Conservation (phyloP, 75 land plant species). For the Pseudotsuga menziesii region DNA sequence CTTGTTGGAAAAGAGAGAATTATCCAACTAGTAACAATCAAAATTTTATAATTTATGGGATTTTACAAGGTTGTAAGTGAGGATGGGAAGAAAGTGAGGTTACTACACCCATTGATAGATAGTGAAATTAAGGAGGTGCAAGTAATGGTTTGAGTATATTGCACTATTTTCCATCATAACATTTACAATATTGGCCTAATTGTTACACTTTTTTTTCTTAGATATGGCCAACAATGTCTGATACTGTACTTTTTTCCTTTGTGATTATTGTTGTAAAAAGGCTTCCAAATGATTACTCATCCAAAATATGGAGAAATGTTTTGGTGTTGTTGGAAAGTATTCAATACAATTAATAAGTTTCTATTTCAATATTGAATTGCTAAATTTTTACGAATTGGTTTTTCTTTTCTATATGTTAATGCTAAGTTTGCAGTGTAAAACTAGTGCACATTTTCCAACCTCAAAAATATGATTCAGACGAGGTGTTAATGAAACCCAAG, state of each 20-base stretch:
- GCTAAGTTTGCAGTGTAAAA: slow-evolving; percentile 21
- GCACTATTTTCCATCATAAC: neutral
- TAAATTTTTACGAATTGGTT: neutral
- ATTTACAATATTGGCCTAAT: neutral
- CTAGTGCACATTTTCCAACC: slow-evolving; percentile 45
- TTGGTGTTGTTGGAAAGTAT: too few species aligned
- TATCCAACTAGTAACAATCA: too few species aligned
- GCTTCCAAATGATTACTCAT: slow-evolving; percentile 70
- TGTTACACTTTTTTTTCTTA: neutral
- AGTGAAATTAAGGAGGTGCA: slow-evolving; percentile 55
- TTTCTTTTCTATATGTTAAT: neutral
- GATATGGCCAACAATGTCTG: neutral
- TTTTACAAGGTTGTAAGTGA: slow-evolving; percentile 70
- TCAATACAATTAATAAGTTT: too few species aligned
- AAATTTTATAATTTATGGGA: neutral
- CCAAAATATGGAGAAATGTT: too few species aligned
- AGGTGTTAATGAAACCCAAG: slow-evolving; percentile 31
- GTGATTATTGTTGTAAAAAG: slow-evolving; percentile 79
- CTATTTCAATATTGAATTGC: neutral
- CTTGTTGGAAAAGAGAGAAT: too few species aligned
- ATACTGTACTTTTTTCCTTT: slow-evolving; percentile 15
- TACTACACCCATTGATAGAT: slow-evolving; percentile 63
- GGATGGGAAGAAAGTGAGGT: slow-evolving; percentile 73
- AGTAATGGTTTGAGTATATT: slow-evolving; percentile 17
- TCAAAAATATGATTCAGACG: slow-evolving; percentile 30